Base-by-base conservation (phyloP, 345 rosid species). In the Rhodamnia argentea region DNA sequence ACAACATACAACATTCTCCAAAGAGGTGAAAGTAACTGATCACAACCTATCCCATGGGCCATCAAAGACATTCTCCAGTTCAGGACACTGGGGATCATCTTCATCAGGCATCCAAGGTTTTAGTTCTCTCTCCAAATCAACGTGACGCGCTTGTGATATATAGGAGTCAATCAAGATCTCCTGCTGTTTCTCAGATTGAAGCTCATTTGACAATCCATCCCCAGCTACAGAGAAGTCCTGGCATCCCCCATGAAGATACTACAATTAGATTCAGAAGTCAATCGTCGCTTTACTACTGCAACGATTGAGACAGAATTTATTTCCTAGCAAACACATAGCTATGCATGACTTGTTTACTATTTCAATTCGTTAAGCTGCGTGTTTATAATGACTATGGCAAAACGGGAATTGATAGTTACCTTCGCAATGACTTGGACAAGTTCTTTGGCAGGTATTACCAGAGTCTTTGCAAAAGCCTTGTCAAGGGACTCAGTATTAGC, bases 401-500 rank as follows among this genome's bases (percentile, higher is more conserved):
- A 70, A 32, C 26, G n/a, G 84, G 76, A 22, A 54, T 23, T 10
- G 52, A 29, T 44, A 40, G 75, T 54, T 75, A 97, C 99, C 99
- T 96, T 94, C 27, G 98, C 99, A 87, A 93, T 85, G 92, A 98
- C 93, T 94, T 96, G 98, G 88, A 94, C 98, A 89, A 96, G 93
- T 78, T 98, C 98, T 88, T 92, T 93, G 24, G 93, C 96, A 86
- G 95, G 95, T 87, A 98, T 90, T 84, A 95, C 91, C 52, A 96
- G 89, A 55, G 94, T 92, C 90, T 88, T 93, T 87, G 91, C 88
- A 83, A 94, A 95, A 85, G 95, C 94, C 92, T 92, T 94, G 94
- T 92, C 91, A 87, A 91, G 87, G 87, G 90, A 85, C 89, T 94
- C 98, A 5, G 89, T 85, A 78, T 78, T 85, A 81, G 93, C 82